phyloP scores from a whole-genome alignment of 2,329 filamentous ascomycete species.

The Rutstroemia sp. region DNA sequence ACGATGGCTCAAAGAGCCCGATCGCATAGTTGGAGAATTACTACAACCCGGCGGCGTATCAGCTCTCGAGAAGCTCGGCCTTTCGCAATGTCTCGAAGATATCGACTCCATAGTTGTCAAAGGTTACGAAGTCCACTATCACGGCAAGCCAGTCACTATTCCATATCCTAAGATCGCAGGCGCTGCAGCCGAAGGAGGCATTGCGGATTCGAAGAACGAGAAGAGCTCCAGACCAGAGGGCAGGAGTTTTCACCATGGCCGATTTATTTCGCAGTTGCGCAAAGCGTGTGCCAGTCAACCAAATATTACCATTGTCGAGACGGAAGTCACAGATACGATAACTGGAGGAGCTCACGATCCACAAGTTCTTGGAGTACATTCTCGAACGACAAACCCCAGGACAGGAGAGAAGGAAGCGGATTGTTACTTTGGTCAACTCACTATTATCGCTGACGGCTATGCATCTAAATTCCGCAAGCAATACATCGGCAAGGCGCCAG shows the following conservation, averaged over 20 bases:
- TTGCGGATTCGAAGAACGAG: constrained; percentile 26
- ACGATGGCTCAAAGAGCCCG: constrained; percentile 80
- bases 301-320: constrained; percentile 89
- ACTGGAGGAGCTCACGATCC: constrained; percentile 52
- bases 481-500: constrained; percentile 57
- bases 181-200: constrained; percentile 26
- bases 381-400: constrained; percentile 53
- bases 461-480: constrained; percentile 84
- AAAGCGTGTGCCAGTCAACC: constrained; percentile 64
- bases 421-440: constrained; percentile 82
- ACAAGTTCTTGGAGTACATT: constrained; percentile 77
- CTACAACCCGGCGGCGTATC: constrained; percentile 86
- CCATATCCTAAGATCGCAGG: constrained; percentile 62
- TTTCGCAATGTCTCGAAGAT: constrained; percentile 73
- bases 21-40: constrained; percentile 92
- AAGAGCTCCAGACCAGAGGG: constrained; percentile 53
- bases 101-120: constrained; percentile 80
- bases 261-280: constrained; percentile 80
- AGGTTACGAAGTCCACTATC: constrained; percentile 84
- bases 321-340: constrained; percentile 71
- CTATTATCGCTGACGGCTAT: constrained; percentile 88
- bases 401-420: constrained; percentile 55
- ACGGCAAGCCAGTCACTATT: constrained; percentile 65
- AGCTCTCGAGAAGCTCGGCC: constrained; percentile 71
- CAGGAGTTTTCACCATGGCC: constrained; percentile 84